These are phyloP conservation scores for Vaccinium vitisidaea DNA, from an alignment of 148 eudicot species.

Conservation along the genomic window DNA sequence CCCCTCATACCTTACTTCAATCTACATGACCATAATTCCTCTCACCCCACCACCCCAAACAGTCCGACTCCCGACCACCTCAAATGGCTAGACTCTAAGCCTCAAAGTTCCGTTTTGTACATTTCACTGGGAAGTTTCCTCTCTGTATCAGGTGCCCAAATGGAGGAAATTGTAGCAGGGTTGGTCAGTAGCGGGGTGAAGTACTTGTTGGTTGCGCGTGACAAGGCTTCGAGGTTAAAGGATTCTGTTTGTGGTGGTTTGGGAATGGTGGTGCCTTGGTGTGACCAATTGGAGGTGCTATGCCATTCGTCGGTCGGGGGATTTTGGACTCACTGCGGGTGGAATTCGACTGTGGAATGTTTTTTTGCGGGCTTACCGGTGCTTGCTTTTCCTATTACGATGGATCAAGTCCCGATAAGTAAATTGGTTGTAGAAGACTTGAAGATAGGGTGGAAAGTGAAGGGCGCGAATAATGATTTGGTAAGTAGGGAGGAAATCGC, in stretches of 20 bases:
- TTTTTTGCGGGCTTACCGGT: conserved; percentile 32
- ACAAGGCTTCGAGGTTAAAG: conserved; percentile 5
- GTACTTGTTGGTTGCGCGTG: conserved; percentile 32
- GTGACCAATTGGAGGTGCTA: conserved; percentile 44
- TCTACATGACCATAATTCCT: not conserved
- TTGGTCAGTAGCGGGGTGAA: conserved; percentile 22
- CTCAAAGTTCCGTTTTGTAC: conserved; percentile 28
- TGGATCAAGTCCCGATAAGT: conserved; percentile 32
- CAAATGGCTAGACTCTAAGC: conserved; percentile 39
- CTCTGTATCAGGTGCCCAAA: conserved; percentile 25
- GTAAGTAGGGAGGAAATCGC: conserved; percentile 27
- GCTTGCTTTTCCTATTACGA: conserved; percentile 32
- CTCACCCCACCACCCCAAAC: not conserved
- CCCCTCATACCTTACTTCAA: conserved; percentile 33
- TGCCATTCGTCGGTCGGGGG: conserved; percentile 38
- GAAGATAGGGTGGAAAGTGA: conserved; percentile 40
- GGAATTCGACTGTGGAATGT: conserved; percentile 37
- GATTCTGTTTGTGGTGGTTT: not conserved
- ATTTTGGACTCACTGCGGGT: conserved; percentile 41
- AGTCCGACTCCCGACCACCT: conserved; percentile 15
- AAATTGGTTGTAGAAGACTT: conserved; percentile 42
- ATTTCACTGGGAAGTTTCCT: conserved; percentile 39
- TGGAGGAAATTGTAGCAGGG: conserved; percentile 37
- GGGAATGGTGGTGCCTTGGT: conserved; percentile 37
- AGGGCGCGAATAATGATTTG: conserved; percentile 15